Base-by-base conservation (phyloP, 352 stramenopile species). In the Porosira glacialis region DNA sequence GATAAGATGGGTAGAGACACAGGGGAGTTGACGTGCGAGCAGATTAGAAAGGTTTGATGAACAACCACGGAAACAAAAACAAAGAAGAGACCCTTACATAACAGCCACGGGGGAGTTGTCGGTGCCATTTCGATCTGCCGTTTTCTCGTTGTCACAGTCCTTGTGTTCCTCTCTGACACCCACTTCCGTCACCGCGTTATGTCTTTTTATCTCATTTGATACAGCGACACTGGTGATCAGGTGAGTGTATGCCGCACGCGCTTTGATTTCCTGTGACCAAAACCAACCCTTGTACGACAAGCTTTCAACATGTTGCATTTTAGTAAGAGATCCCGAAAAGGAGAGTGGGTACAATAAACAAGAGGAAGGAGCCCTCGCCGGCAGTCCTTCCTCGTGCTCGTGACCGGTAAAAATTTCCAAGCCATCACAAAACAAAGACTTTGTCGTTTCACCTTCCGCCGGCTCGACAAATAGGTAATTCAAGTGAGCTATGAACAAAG, bases 171-270 rank as follows among this genome's bases (percentile, higher is more conserved):
- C n/a, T n/a, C n/a, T n/a, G n/a, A n/a, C n/a, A n/a, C n/a, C n/a
- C 17, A 38, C 15, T 21, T 6, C 22, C 17, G 13, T 7, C n/a
- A 59, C 35, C 8, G 35, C 8, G 8, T 15, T 51, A 63, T 80
- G 63, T 38, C 72, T 48, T 49, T 70, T 70, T 3, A 65, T 19
- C 44, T 51, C 66, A 36, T 76, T 50, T 2, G 70, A 70, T 10
- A 91, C 84, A 41, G 86, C 68, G 33, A 86, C 60, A 15, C 76
- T 72, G 19, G 75, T 55, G 8, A 50, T 70, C 47, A 91, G 69
- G 53, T 91, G 79, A 51, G 79, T 83, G 57, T 85, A 89, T 2
- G 77, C 44, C 33, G 80, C 74, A 43, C 73, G 53, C 24, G 77
- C 81, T 48, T 62, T 26, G 7, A 91, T 21, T 15, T 80, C 56